Evolutionary conservation across 176 grass and related monocot genomes (phyloP).

Genomic region (Aegilops sharonensis): DNA sequence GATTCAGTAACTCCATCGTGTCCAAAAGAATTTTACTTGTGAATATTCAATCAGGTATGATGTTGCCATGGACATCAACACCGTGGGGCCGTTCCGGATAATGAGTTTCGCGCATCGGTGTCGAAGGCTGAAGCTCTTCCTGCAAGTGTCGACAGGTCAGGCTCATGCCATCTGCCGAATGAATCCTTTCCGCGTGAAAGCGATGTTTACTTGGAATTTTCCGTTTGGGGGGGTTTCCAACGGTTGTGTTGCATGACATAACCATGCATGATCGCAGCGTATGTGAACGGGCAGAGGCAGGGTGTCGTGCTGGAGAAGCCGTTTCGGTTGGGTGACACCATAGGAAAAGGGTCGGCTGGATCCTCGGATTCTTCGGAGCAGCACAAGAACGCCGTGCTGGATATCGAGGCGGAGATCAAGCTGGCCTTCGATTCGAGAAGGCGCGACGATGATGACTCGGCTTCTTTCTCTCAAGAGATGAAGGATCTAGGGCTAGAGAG

Average conservation of each 20-base stretch:
- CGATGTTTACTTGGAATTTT: not conserved
- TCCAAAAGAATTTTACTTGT: no score
- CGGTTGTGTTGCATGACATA: not conserved
- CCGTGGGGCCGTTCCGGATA: slow-evolving; percentile 76
- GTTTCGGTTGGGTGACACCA: slow-evolving; percentile 75
- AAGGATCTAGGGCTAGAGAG: slow-evolving; percentile 74
- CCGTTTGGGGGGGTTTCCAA: not conserved
- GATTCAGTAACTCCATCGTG: no score
- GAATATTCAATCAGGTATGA: slow-evolving; percentile 57
- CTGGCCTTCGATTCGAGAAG: slow-evolving; percentile 51
- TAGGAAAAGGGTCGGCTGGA: slow-evolving; percentile 39
- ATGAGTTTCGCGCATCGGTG: slow-evolving; percentile 91
- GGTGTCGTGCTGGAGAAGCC: slow-evolving; percentile 73
- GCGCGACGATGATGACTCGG: slow-evolving; percentile 17
- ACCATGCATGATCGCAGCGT: slow-evolving; percentile 45
- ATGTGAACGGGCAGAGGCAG: slow-evolving; percentile 92
- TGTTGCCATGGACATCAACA: slow-evolving; percentile 91
- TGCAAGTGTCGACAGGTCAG: slow-evolving; percentile 94
- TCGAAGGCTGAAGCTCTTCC: slow-evolving; percentile 68
- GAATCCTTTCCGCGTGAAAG: not conserved
- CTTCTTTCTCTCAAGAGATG: slow-evolving; percentile 64
- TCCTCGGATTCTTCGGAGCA: slow-evolving; percentile 22
- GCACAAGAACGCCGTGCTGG: slow-evolving; percentile 29
- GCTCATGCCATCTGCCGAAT: not conserved
- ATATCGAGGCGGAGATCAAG: slow-evolving; percentile 86